A percentile compares a stretch with the other conserved stretches of the same genome.
These are phyloP conservation scores for Evernia prunastri DNA, from an alignment of 495 filamentous ascomycete genomes.

Conservation along the genomic window DNA sequence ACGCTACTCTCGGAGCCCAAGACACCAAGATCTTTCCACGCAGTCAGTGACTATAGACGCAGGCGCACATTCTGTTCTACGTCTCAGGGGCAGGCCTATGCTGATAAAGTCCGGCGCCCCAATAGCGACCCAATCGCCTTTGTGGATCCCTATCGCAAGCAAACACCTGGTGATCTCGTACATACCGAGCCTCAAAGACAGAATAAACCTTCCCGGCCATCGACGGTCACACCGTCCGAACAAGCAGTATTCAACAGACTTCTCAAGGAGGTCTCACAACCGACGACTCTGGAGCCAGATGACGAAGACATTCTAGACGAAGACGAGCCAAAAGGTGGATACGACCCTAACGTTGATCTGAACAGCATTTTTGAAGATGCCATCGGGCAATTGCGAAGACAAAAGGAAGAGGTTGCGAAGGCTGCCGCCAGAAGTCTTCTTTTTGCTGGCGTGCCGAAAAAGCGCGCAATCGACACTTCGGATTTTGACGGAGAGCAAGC, in stretches of 20 bases:
- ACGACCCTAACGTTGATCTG: slow-evolving; percentile 16
- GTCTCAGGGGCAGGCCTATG: slow-evolving; percentile 6
- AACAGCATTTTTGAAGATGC: slow-evolving; percentile 25
- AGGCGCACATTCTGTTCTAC: slow-evolving; percentile 13
- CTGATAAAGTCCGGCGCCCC: slow-evolving; percentile 15
- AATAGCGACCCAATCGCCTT: neutral
- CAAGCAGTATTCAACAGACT: slow-evolving; percentile 51
- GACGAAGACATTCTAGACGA: slow-evolving; percentile 5
- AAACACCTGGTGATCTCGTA: neutral
- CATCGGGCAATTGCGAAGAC: slow-evolving; percentile 4
- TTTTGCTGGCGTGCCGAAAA: neutral
- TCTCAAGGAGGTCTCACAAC: slow-evolving; percentile 46
- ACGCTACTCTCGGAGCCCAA: slow-evolving; percentile 40
- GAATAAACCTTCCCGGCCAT: slow-evolving; percentile 15
- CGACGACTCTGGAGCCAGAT: slow-evolving; percentile 22
- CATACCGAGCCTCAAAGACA: neutral
- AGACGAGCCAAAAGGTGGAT: slow-evolving; percentile 7
- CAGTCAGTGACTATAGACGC: neutral
- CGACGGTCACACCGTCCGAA: slow-evolving; percentile 54
- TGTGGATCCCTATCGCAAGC: neutral
- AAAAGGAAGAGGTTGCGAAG: neutral
- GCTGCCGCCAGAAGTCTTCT: neutral
- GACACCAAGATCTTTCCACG: neutral
- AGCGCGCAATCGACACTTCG: slow-evolving; percentile 11
- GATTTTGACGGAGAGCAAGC: neutral